These are phyloP conservation scores for Rhodotorula sp. DNA, from an alignment of 1,284 basidiomycete genomes.

Conservation along the genomic window DNA sequence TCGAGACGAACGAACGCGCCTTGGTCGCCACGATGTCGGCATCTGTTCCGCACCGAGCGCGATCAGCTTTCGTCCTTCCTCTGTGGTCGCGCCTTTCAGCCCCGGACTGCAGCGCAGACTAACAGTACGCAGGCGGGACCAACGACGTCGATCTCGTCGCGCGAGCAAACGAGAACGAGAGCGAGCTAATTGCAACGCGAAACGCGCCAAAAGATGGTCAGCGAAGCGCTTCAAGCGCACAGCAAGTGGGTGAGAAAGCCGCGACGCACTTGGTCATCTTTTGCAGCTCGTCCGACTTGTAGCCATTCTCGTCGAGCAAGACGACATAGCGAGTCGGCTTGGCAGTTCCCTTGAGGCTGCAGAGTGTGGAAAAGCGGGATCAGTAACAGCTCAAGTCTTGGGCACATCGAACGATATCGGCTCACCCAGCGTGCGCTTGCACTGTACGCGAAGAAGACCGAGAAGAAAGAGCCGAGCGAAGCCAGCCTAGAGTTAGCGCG, in stretches of 20 bases:
- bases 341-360: conserved; percentile 31
- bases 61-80: too few species aligned
- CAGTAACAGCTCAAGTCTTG: background rate
- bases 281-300: conserved; percentile 47
- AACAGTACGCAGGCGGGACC: conserved; percentile 51
- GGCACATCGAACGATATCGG: background rate
- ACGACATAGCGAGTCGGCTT: conserved; percentile 11
- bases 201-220: background rate
- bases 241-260: too few species aligned
- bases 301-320: conserved; percentile 49
- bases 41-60: conserved; percentile 18
- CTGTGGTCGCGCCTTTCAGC: too few species aligned
- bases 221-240: too few species aligned
- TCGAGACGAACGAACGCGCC: conserved; percentile 50
- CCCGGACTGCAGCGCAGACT: background rate
- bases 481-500: background rate
- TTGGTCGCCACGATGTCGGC: conserved; percentile 53
- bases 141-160: conserved; percentile 52
- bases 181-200: conserved; percentile 43
- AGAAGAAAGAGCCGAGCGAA: too few species aligned
- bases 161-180: conserved; percentile 52
- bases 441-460: conserved; percentile 24
- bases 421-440: conserved; percentile 39
- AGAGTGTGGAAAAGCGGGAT: background rate
- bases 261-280: conserved; percentile 27